Evolutionary conservation across 768 basidiomycete genomes (phyloP), one percentile per base, ranked within the genome.

Genomic region (Termitomyces sp.): DNA sequence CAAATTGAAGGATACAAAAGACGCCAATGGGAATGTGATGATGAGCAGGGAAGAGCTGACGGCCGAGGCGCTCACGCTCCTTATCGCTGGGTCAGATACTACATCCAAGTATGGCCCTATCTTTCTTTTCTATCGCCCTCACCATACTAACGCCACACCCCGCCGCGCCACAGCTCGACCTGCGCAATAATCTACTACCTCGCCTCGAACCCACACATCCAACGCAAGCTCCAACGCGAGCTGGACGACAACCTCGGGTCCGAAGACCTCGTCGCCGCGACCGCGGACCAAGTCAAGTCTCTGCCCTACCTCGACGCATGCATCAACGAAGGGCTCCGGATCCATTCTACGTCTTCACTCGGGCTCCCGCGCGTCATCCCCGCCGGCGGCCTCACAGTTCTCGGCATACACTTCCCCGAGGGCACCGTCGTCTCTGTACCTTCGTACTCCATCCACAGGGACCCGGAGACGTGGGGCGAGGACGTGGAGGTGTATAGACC

Each of bases 11-110:
- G 73, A 79, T 40, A 91, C 85, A 6, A 82, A 84, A 61, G 95
- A 96, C 65, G 83, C 85, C 46, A 71, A 79, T n/a, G 95, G 94
- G 16, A 83, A 92, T 4, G 84, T 79, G 1, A 87, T 97, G 88
- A 85, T 97, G 88, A 85, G 88, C 0, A 77, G 79, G 27, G 84
- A 84, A 62, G 95, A 96, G 67, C 72, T 97, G 55, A 96, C 92
- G 1, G 93, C 93, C 0, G 95, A 97, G 73, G 88, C 89, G 44
- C 71, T 91, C 19, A 93, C 92, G 0, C 83, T 93, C 47, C 79
- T 95, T 17, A 93, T 95, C 61, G 92, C 92, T 6, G 93, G 93
- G 1, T 90, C 88, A 4, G 94, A 97, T 65, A 97, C 94, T 1
- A 96, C 95, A 0, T 94, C 93, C 45, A 97, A 96, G 90, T 92